Evolutionary conservation across 1,284 basidiomycete genomes (phyloP).

Genomic region (Trichosporon asahii): DNA sequence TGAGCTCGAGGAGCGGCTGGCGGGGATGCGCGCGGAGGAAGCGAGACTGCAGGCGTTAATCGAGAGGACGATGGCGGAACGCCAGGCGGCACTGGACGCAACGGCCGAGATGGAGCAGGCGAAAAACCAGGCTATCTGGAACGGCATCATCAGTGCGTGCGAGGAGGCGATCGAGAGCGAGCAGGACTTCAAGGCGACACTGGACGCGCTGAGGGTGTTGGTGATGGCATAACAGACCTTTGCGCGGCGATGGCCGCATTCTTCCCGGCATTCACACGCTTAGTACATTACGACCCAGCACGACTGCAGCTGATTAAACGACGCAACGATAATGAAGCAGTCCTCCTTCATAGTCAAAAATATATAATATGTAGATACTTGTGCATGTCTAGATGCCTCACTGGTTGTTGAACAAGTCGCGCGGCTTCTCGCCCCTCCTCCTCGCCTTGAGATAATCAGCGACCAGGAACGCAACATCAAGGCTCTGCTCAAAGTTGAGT

Average conservation of each 20-base stretch:
- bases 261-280: no score
- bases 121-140: slow-evolving; percentile 18
- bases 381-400: background rate
- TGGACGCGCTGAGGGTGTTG: slow-evolving; percentile 2
- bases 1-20: slow-evolving; percentile 16
- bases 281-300: background rate
- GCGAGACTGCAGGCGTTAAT: slow-evolving; percentile 10
- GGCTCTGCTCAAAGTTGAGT: slow-evolving; percentile 59
- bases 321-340: background rate
- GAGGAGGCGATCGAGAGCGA: slow-evolving; percentile 23
- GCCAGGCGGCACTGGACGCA: slow-evolving; percentile 9
- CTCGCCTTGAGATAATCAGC: slow-evolving; percentile 51
- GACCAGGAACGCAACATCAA: slow-evolving; percentile 56
- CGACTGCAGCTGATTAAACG: background rate
- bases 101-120: slow-evolving; percentile 9
- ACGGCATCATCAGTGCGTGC: slow-evolving; percentile 10
- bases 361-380: background rate
- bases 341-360: background rate
- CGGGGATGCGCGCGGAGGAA: slow-evolving; percentile 13
- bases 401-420: slow-evolving; percentile 30
- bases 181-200: slow-evolving; percentile 9
- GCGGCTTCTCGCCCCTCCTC: slow-evolving; percentile 43
- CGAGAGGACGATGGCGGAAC: slow-evolving; percentile 15
- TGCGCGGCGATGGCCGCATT: no score
- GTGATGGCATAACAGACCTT: slow-evolving; percentile 6